Evolutionary conservation across 2,329 filamentous ascomycete genomes (phyloP).

Genomic region (Hansfordia pulvinata): DNA sequence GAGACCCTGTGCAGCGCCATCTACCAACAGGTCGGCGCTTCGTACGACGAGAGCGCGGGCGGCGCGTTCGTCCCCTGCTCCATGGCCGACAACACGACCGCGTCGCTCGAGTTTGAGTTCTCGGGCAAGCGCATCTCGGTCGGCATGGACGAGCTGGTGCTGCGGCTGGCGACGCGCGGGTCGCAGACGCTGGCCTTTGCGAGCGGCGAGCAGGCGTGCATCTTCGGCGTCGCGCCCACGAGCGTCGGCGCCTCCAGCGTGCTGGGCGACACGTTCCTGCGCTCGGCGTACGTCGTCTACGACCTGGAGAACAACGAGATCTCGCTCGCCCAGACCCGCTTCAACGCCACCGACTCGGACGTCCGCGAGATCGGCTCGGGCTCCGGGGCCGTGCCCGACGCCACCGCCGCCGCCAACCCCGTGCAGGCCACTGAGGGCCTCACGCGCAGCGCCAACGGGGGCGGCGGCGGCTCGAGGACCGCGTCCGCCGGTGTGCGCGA

Average conservation of each 20-base stretch:
- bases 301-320: constrained; percentile 61
- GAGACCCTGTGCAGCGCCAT: constrained; percentile 29
- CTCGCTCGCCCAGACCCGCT: constrained; percentile 53
- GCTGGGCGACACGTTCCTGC: constrained; percentile 61
- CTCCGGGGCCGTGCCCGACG: constrained; percentile 35
- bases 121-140: constrained; percentile 38
- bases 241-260: constrained; percentile 41
- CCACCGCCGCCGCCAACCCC: constrained; percentile 32
- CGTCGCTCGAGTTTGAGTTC: constrained; percentile 39
- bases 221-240: constrained; percentile 54
- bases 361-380: constrained; percentile 42
- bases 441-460: constrained; percentile 6
- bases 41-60: constrained; percentile 36
- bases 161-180: constrained; percentile 32
- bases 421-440: constrained; percentile 34
- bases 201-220: constrained; percentile 42
- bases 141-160: constrained; percentile 43
- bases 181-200: constrained; percentile 33
- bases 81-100: constrained; percentile 24
- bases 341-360: constrained; percentile 36
- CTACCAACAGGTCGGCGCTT: constrained; percentile 26
- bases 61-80: constrained; percentile 49
- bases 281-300: constrained; percentile 65
- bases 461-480: constrained; percentile 1
- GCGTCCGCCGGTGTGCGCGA: too few relatives aligned